Base-by-base conservation (phyloP, 2,329 filamentous ascomycete genomes). In the Botrytis pseudocinerea region DNA sequence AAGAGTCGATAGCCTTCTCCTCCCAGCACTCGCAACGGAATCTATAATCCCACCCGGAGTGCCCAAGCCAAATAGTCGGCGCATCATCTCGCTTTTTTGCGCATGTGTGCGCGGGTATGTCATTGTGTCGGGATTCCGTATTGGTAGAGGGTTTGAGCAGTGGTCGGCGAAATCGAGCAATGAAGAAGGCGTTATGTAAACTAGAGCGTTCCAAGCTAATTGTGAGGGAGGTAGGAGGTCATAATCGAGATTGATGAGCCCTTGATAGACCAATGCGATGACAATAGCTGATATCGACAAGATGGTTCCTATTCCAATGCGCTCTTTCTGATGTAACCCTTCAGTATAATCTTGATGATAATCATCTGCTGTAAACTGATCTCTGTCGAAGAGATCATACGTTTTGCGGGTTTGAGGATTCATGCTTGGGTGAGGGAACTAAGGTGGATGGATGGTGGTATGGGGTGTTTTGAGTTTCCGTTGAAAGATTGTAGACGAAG, bases 51-150 rank as follows among this genome's bases (percentile, higher is more conserved):
- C 84, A 54, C 84, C 84, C 8, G 84, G 81, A 69, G 80, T 84
- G 77, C 89, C 87, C 74, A 92, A 79, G 2, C 90, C 87, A 48
- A 93, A 81, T 46, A 93, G 85, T 74, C 88, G 87, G 77, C 87
- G 85, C 83, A 94, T 86, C 16, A 87, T 85, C 76, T 90, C 87
- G 79, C 88, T 90, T 82, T 94, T 94, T 40, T 87, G 86, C 25
- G 85, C 85, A 83, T 87, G 84, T 60, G 82, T 85, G 76, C 79
- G 83, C 74, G 81, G 82, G 71, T 78, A 82, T n/a, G 72, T 51
- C 64, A 72, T 76, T 40, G 78, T 63, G 75, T 82, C 82, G 80
- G 82, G 73, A 83, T 84, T 75, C 83, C 85, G 79, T 84, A 87
- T 85, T 85, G 83, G 89, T 20, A 78, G 72, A 28, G 79, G 75